Evolutionary conservation across 768 basidiomycete species (phyloP).

Genomic region (Plicaturopsis crispa): DNA sequence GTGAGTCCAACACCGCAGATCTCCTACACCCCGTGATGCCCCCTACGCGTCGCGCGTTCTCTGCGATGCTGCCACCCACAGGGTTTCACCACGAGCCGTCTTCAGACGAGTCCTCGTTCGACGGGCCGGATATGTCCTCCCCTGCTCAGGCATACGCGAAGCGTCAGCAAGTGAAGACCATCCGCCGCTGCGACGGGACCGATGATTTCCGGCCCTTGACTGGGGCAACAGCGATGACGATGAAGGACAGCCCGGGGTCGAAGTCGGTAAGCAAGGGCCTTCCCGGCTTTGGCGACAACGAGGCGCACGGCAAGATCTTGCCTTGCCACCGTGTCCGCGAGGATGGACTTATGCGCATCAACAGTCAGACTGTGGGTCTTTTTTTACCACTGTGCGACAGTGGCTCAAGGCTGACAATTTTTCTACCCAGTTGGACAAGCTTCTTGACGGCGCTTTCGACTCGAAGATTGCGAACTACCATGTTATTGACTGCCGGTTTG

Average conservation of each 20-base stretch:
- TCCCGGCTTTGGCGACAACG: slow-evolving; percentile 89
- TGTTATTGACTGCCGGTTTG: slow-evolving; percentile 95
- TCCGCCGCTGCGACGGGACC: slow-evolving; percentile 74
- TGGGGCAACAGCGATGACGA: slow-evolving; percentile 49
- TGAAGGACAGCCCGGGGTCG: slow-evolving; percentile 50
- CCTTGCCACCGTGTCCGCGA: slow-evolving; percentile 92
- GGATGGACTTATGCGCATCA: slow-evolving; percentile 93
- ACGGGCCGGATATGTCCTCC: slow-evolving; percentile 62
- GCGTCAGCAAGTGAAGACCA: slow-evolving; percentile 70
- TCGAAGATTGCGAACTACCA: slow-evolving; percentile 60
- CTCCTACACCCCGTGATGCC: slow-evolving; percentile 31
- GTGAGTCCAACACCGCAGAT: slow-evolving; percentile 13
- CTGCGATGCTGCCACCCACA: slow-evolving; percentile 50
- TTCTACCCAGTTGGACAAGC: slow-evolving; percentile 55
- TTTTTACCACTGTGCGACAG: neutral
- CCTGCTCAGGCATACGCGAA: slow-evolving; percentile 77
- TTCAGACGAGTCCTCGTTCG: slow-evolving; percentile 43
- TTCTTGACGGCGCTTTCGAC: slow-evolving; percentile 71
- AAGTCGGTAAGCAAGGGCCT: slow-evolving; percentile 55
- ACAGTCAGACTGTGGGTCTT: slow-evolving; percentile 60
- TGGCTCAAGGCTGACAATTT: slow-evolving; percentile 4
- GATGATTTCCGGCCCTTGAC: slow-evolving; percentile 73
- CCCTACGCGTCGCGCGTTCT: slow-evolving; percentile 65
- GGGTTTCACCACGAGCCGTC: slow-evolving; percentile 24
- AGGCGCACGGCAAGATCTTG: slow-evolving; percentile 86